Base-by-base conservation (phyloP, 78 protist species). In the Dictyostelium brefeldianum region DNA sequence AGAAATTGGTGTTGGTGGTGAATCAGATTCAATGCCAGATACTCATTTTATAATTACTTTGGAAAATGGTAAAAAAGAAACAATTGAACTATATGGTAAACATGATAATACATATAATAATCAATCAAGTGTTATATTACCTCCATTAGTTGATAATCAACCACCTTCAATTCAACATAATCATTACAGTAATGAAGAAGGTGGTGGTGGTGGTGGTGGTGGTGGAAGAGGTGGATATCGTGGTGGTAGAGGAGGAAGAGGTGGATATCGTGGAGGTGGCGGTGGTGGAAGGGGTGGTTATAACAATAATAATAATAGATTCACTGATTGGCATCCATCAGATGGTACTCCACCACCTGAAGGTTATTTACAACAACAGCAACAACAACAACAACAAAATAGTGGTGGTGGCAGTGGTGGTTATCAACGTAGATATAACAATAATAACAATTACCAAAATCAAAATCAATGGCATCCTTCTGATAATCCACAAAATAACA, bases 51-150 rank as follows among this genome's bases (percentile, higher is more conserved):
- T 27, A 65, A 65, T 65, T 29, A 65, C 36, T 51, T 51, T 51
- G 14, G 9, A 27, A 6, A 29, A 65, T 65, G 47, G 46, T 25
- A 65, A 65, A 25, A 65, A 65, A 62, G 27, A 65, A 65, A 41
- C 22, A 65, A 29, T 65, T 14, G 73, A 65, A 65, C 15, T 65
- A 29, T 65, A 65, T 65, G 46, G 73, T 29, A 29, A 65, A 65
- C 18, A 29, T 29, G 73, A 65, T 29, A 14, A 27, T 12, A 65
- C 22, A 5, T 65, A 65, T 29, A 65, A 29, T 65, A 65, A 25
- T 29, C 73, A 65, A 65, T 10, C 36, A 14, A 29, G 47, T 29
- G 47, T 65, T 25, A 12, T 41, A 65, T 29, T 65, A 65, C 73
- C 73, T 25, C 73, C 73, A 22, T 65, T 65, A 29, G 46, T 65